Conservation (phyloP, 2,329 filamentous ascomycete species). For the Hymenoscyphus occultus region DNA sequence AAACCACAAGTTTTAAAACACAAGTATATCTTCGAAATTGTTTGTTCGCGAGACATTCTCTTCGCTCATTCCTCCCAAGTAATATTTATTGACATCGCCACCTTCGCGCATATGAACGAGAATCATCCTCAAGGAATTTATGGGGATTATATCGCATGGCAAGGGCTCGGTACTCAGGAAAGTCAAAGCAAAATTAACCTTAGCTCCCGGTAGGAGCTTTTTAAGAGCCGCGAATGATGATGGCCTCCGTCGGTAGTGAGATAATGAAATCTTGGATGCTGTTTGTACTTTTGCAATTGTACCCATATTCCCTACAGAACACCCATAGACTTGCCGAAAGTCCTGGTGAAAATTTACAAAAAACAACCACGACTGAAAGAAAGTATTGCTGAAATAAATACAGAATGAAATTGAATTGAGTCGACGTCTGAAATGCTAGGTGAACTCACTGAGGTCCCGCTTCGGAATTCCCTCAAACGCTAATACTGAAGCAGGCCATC, state of each 20-base stretch:
- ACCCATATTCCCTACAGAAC: no score
- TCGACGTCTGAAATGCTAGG: background rate
- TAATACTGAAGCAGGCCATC: background rate
- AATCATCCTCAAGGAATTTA: background rate
- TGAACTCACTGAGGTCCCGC: background rate
- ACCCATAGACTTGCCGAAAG: no score
- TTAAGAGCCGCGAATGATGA: background rate
- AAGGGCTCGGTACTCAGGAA: background rate
- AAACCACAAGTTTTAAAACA: no score
- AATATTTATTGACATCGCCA: background rate
- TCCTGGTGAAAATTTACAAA: background rate
- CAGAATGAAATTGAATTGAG: background rate
- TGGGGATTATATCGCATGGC: background rate
- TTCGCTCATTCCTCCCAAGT: background rate
- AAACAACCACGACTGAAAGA: background rate
- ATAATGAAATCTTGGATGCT: background rate
- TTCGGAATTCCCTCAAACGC: background rate
- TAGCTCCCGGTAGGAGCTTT: background rate
- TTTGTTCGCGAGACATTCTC: background rate
- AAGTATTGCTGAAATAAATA: background rate
- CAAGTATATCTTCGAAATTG: background rate
- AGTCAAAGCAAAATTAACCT: background rate
- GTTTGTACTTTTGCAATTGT: no score
- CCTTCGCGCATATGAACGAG: background rate
- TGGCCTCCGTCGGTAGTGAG: background rate